phyloP scores from a whole-genome alignment of 176 grass and related monocot genomes.

The Triticum turgidum region DNA sequence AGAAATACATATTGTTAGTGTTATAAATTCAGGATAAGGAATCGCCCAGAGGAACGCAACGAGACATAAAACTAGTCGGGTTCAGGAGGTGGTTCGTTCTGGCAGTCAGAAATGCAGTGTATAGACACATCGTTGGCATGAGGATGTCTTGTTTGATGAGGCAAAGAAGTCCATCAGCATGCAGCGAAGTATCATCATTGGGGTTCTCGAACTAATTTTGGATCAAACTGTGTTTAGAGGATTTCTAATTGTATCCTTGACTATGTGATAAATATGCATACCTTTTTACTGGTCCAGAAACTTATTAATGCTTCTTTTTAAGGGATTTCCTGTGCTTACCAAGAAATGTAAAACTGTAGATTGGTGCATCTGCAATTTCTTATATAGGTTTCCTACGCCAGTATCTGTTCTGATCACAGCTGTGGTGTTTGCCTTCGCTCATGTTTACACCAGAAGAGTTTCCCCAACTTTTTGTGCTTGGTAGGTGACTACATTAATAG shows the following conservation, averaged over 20 bases:
- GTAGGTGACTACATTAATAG: conserved; percentile 21
- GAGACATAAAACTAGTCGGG: too few relatives aligned
- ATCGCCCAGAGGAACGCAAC: too few relatives aligned
- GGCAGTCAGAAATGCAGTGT: too few relatives aligned
- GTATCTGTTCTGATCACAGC: conserved; percentile 44
- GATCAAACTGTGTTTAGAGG: conserved; percentile 87
- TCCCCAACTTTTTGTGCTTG: conserved; percentile 80
- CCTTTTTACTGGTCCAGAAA: not conserved
- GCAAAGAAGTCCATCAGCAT: too few relatives aligned
- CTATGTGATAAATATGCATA: conserved; percentile 57
- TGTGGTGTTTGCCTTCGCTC: conserved; percentile 76
- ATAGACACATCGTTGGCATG: too few relatives aligned
- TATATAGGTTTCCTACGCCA: conserved; percentile 71
- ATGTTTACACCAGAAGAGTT: conserved; percentile 90
- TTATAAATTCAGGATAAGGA: too few relatives aligned
- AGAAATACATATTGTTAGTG: too few relatives aligned
- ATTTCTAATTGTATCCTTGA: conserved; percentile 80
- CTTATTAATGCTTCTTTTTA: not conserved
- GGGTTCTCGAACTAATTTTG: conserved; percentile 68
- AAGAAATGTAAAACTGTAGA: not conserved
- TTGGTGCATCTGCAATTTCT: not conserved
- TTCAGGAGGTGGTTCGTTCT: too few relatives aligned
- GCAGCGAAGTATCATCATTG: conserved; percentile 33
- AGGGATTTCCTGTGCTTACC: not conserved
- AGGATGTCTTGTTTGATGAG: too few relatives aligned